These are phyloP conservation scores for Fistulinella prunicolor DNA, from an alignment of 768 basidiomycete genomes.

Conservation along the genomic window DNA sequence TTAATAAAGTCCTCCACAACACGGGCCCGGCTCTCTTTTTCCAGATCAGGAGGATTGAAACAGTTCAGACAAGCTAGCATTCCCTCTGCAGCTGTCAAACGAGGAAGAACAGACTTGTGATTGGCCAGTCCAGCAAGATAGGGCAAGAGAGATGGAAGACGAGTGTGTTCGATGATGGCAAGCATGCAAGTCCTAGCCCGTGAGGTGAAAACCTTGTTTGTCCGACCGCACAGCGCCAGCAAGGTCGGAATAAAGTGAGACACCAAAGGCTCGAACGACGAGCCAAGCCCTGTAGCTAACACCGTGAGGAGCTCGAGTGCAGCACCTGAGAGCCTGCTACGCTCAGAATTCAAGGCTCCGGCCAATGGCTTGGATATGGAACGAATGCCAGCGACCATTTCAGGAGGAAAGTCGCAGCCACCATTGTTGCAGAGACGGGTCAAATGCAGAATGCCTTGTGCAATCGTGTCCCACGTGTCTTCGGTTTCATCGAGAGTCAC, in stretches of 20 bases:
- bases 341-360: constrained; percentile 66
- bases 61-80: constrained; percentile 65
- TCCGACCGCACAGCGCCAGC: constrained; percentile 61
- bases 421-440: constrained; percentile 49
- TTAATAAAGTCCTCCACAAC: constrained; percentile 73
- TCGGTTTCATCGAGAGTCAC: constrained; percentile 62
- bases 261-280: constrained; percentile 64
- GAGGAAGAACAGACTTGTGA: constrained; percentile 66
- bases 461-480: constrained; percentile 75
- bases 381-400: constrained; percentile 51
- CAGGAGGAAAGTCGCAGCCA: constrained; percentile 48
- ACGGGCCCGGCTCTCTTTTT: constrained; percentile 59
- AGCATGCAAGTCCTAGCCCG: constrained; percentile 62
- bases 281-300: constrained; percentile 53
- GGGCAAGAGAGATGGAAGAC: constrained; percentile 60
- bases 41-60: constrained; percentile 77
- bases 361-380: constrained; percentile 51
- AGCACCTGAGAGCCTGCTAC: constrained; percentile 65
- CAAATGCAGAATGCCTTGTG: constrained; percentile 46
- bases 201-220: constrained; percentile 74
- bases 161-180: constrained; percentile 62
- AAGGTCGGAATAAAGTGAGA: constrained; percentile 67
- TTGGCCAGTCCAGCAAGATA: constrained; percentile 53
- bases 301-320: constrained; percentile 61
- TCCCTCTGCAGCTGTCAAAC: constrained; percentile 64